These are phyloP conservation scores for Trichoderma sp. DNA, from an alignment of 2,329 filamentous ascomycete genomes.

Conservation along the genomic window DNA sequence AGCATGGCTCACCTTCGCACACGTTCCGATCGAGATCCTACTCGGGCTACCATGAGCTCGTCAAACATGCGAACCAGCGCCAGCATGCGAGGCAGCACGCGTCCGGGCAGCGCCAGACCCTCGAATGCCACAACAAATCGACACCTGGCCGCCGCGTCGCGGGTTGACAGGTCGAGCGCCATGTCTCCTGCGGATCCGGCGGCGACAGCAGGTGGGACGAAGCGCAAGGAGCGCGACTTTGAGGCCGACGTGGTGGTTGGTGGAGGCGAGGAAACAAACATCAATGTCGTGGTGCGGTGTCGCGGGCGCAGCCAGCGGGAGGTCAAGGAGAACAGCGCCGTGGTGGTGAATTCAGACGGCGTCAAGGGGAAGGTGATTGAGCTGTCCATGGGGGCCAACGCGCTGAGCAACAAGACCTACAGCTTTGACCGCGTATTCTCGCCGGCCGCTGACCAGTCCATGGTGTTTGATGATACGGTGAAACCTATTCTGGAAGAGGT, in stretches of 20 bases:
- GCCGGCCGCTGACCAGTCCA: conserved; percentile 85
- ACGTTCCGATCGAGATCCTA: conserved; percentile 39
- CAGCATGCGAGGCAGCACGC: conserved; percentile 27
- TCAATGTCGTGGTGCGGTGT: conserved; percentile 95
- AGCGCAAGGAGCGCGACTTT: conserved; percentile 85
- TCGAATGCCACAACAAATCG: conserved; percentile 23
- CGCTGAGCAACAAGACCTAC: conserved; percentile 93
- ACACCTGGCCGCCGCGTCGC: conserved; percentile 26
- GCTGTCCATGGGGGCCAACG: conserved; percentile 87
- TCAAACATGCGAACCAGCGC: conserved; percentile 28
- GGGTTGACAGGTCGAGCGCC: conserved; percentile 39
- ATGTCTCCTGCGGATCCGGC: conserved; percentile 71
- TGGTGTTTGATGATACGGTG: conserved; percentile 94
- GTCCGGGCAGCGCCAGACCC: conserved; percentile 27
- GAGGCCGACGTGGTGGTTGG: conserved; percentile 53
- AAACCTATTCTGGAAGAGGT: conserved; percentile 91
- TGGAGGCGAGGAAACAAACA: conserved; percentile 81
- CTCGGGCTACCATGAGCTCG: conserved; percentile 35
- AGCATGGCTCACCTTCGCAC: conserved; percentile 36
- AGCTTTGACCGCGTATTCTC: conserved; percentile 97
- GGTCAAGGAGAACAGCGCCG: conserved; percentile 88
- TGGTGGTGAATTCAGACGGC: conserved; percentile 86
- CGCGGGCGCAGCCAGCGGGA: conserved; percentile 90
- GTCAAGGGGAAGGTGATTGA: conserved; percentile 81
- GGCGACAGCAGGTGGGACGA: conserved; percentile 60